Evolutionary conservation across 2,329 filamentous ascomycete species (phyloP), one percentile per base, ranked within the genome.

Genomic region (Xylariales sp.): DNA sequence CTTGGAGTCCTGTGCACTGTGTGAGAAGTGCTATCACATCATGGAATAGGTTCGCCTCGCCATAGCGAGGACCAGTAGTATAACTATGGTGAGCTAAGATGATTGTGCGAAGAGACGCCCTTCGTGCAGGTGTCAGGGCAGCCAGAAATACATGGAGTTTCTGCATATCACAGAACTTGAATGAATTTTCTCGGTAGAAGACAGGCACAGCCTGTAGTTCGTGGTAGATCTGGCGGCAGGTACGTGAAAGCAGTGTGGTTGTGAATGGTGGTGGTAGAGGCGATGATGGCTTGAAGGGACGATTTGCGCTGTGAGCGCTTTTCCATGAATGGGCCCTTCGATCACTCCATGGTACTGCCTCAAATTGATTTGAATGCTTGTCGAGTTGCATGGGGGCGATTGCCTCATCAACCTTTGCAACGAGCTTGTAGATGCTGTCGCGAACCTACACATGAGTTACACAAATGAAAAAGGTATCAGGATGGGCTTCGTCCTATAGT

Each of bases 151-250:
- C 6, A 12, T 30, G 27, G 7, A 31, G 12, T 6, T 6, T 15
- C 13, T 1, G 5, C 10, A 11, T 6, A 12, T 38, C 12, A 5
- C 6, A 6, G 20, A 43, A 40, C 19, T 31, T 11, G 29, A 43
- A 40, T 7, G 19, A 21, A 17, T 43, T 43, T 8, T 40, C 37
- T 13, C 41, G 37, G 29, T 43, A 40, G 29, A 43, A 43, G 5
- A 40, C 38, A 2, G 41, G 41, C 18, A 24, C 18, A 3, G 15
- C 16, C 13, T 40, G 29, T 13, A 43, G 37, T 12, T 43, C 41
- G 5, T 32, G 15, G 24, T 43, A 29, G 14, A 43, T 37, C 13
- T 39, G 33, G 6, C 33, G 18, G 30, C 41, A 40, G 4, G 28
- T 14, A 6, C 16, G 18, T 25, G 13, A 6, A 27, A 38, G 27